Conservation (phyloP, 495 filamentous ascomycete genomes). For the Articulospora tetracladia region DNA sequence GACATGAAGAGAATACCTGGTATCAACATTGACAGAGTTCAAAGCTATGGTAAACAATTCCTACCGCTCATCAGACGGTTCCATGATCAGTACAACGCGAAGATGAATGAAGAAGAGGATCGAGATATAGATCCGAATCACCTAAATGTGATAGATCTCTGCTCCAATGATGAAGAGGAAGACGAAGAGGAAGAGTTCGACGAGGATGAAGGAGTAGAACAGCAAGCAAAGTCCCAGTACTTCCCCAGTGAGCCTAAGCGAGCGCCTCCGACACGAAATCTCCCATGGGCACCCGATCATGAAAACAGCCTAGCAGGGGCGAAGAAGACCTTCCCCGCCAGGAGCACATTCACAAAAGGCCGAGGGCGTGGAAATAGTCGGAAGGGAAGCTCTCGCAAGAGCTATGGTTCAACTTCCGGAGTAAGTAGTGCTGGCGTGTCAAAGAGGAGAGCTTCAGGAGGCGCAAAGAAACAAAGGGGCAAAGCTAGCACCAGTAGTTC, state of each 20-base stretch:
- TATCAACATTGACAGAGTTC: slow-evolving; percentile 67
- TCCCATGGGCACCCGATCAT: background rate
- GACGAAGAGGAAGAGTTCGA: slow-evolving; percentile 40
- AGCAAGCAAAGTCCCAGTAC: slow-evolving; percentile 12
- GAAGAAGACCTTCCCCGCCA: background rate
- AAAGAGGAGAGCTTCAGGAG: slow-evolving; percentile 11
- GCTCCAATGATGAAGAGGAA: slow-evolving; percentile 59
- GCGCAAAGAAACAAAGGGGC: background rate
- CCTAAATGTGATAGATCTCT: slow-evolving; percentile 63
- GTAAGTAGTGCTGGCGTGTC: slow-evolving; percentile 6
- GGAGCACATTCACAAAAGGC: background rate
- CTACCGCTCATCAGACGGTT: slow-evolving; percentile 58
- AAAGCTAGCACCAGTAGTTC: slow-evolving; percentile 1
- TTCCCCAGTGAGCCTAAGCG: slow-evolving; percentile 3
- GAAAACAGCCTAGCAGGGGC: background rate
- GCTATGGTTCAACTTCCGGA: slow-evolving; percentile 4
- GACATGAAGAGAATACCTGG: slow-evolving; percentile 64
- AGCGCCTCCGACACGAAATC: background rate
- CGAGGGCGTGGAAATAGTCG: background rate
- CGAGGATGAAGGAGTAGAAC: slow-evolving; percentile 22
- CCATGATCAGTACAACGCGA: slow-evolving; percentile 52
- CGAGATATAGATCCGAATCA: slow-evolving; percentile 44
- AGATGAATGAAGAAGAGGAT: slow-evolving; percentile 33
- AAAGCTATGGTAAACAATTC: slow-evolving; percentile 63
- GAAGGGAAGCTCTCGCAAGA: background rate